These are phyloP conservation scores for Adiantum capillusveneris DNA, from an alignment of 75 land plant species.

Conservation along the genomic window DNA sequence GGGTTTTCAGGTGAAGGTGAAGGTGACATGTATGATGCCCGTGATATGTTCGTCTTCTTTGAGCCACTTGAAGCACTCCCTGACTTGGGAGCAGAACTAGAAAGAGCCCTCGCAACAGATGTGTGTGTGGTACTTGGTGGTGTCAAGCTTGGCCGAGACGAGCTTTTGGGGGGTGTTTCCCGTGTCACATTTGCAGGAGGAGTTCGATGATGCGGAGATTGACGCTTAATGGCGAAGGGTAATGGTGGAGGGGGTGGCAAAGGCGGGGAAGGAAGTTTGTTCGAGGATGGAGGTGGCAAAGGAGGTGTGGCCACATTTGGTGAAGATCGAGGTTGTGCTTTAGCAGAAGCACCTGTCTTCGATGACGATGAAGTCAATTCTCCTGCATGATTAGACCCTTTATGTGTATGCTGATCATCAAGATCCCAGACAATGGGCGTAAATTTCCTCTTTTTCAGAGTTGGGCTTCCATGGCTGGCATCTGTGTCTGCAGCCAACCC, in stretches of 20 bases:
- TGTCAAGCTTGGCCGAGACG: not conserved
- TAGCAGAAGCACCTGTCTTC: not conserved
- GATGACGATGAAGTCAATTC: not conserved
- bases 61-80: not conserved
- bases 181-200: constrained; percentile 1
- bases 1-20: no score
- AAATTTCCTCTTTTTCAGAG: constrained; percentile 63
- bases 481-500: no score
- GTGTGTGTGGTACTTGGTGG: not conserved
- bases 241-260: constrained; percentile 30
- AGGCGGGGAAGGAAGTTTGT: not conserved
- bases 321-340: not conserved
- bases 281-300: not conserved
- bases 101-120: not conserved
- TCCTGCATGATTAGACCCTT: not conserved
- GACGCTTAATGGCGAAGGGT: not conserved
- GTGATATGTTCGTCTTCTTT: not conserved
- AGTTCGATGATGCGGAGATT: not conserved
- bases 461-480: no score
- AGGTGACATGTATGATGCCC: no score
- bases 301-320: not conserved
- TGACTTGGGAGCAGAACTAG: not conserved
- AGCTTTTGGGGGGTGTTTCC: not conserved
- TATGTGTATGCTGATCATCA: constrained; percentile 37
- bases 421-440: constrained; percentile 88